Percentiles rank a stretch among this genome's conserved stretches.
Evolutionary conservation across 805 yeast genomes (phyloP).

Genomic region (Pichia scutulata): DNA sequence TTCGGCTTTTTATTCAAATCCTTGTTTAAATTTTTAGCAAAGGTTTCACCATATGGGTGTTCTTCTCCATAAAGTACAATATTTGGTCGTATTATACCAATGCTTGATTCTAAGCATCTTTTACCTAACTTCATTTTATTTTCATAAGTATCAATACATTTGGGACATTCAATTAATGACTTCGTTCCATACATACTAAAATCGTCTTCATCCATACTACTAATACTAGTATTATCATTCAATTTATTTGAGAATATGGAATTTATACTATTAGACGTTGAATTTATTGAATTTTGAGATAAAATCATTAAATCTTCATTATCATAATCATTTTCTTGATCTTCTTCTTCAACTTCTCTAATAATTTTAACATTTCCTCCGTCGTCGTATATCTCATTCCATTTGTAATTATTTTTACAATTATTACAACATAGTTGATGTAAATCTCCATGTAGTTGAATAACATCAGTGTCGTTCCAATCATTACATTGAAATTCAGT

Average conservation of each 20-base stretch:
- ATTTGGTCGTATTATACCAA: conserved; percentile 79
- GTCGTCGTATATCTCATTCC: conserved; percentile 42
- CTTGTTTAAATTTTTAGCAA: conserved; percentile 58
- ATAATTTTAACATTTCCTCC: conserved; percentile 23
- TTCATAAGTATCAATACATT: conserved; percentile 50
- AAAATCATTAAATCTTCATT: conserved; percentile 2
- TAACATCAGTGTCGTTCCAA: conserved; percentile 67
- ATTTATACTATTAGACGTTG: neutral
- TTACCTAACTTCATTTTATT: conserved; percentile 63
- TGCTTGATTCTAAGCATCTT: conserved; percentile 58
- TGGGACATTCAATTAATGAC: conserved; percentile 67
- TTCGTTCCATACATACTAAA: conserved; percentile 37
- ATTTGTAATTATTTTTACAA: conserved; percentile 50
- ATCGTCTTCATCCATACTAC: conserved; percentile 13
- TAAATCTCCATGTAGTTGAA: conserved; percentile 87
- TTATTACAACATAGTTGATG: conserved; percentile 68
- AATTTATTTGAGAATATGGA: conserved; percentile 7
- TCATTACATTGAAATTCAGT: conserved; percentile 43
- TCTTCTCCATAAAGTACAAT: conserved; percentile 91
- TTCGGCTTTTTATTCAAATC: conserved; percentile 71
- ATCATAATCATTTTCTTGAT: neutral
- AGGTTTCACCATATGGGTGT: conserved; percentile 79
- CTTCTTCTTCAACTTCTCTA: neutral
- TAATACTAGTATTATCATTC: conserved; percentile 26
- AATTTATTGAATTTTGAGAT: neutral